Evolutionary conservation across 768 basidiomycete genomes (phyloP), one percentile per base, ranked within the genome.

Genomic region (Lyophyllum shimeji): DNA sequence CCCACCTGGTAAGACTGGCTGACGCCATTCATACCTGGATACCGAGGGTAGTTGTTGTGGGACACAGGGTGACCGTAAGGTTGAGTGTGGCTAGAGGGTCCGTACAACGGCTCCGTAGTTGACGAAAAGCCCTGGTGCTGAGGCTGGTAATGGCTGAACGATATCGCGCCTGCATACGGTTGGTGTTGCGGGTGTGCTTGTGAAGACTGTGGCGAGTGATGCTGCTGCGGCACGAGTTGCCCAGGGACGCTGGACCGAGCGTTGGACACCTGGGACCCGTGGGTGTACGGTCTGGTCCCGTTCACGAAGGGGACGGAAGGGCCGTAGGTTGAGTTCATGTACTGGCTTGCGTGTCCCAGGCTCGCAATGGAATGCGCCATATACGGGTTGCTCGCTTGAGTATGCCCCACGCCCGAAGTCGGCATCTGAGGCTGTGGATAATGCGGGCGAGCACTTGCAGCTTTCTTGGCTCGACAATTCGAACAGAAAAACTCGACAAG

Each of bases 401-500:
- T 12, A 23, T 56, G 42, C 3, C 58, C 60, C 51, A 60, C 57
- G 4, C 57, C 62, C 52, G 56, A 51, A 37, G 58, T 46, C 23
- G 66, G 63, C 43, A 52, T 60, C 18, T 58, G 61, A 18, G 27
- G 7, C 45, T 60, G 55, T 17, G 49, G 51, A 40, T 45, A 48
- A 40, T 51, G 45, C 43, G 47, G 29, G 1, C 53, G 52, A 40
- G 55, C 42, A 20, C 44, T 48, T 6, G 43, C 57, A 6, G 53
- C 50, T 50, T 58, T 56, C 27, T 63, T 60, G 18, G 56, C 56
- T 31, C 68, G 80, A 69, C 91, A 93, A 31, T 74, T 74, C 45
- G 72, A 74, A 68, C 92, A 95, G 57, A 85, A 69, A 66, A 97
- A 97, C 40, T 94, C 90, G 52, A 89, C 90, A n/a, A 74, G 65